phyloP scores from a whole-genome alignment of 1,284 basidiomycete species.

The Vanrija humicola region DNA sequence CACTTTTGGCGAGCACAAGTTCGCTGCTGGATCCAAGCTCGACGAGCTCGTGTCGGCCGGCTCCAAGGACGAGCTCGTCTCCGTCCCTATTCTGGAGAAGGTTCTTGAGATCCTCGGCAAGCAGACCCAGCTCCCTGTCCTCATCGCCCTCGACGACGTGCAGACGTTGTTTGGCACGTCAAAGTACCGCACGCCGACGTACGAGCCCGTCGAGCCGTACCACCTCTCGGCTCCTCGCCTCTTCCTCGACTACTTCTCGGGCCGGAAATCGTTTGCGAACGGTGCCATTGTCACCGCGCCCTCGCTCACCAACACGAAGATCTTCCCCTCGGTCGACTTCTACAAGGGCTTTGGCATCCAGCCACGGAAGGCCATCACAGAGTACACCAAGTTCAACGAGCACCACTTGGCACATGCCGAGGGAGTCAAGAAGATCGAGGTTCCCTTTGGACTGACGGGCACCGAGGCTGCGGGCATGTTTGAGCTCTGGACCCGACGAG shows the following conservation, averaged over 20 bases:
- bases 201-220: conserved; percentile 65
- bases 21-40: conserved; percentile 57
- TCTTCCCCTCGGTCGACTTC: conserved; percentile 27
- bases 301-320: conserved; percentile 27
- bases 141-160: conserved; percentile 82
- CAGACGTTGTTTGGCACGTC: conserved; percentile 73
- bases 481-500: conserved; percentile 41
- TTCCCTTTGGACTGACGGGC: conserved; percentile 38
- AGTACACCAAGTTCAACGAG: conserved; percentile 39
- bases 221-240: conserved; percentile 77
- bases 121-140: conserved; percentile 70
- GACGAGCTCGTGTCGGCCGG: conserved; percentile 61
- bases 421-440: conserved; percentile 34
- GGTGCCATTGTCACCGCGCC: conserved; percentile 41
- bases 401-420: conserved; percentile 36
- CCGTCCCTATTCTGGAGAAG: conserved; percentile 62
- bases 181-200: conserved; percentile 74
- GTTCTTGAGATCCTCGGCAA: conserved; percentile 63
- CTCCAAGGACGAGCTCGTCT: conserved; percentile 56
- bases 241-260: conserved; percentile 70
- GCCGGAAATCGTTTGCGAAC: conserved; percentile 58
- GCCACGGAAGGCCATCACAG: conserved; percentile 25
- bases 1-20: conserved; percentile 46
- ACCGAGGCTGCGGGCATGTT: conserved; percentile 48
- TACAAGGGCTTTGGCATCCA: conserved; percentile 25